phyloP scores from a whole-genome alignment of 805 yeast genomes.

The Suhomyces kilbournensis region DNA sequence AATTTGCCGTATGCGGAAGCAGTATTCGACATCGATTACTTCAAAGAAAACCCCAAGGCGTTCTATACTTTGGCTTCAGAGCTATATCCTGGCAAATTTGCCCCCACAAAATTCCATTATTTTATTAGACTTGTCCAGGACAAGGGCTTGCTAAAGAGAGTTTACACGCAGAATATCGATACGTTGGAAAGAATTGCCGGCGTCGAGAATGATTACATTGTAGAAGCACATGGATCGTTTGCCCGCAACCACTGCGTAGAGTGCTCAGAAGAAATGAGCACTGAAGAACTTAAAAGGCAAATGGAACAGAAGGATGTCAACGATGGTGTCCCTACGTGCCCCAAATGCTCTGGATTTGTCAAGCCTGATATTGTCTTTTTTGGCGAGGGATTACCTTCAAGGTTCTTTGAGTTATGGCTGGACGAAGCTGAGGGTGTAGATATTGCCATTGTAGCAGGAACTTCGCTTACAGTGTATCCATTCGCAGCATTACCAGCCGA shows the following conservation, averaged over 20 bases:
- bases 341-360: constrained; percentile 67
- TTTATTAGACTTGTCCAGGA: constrained; percentile 67
- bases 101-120: constrained; percentile 80
- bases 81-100: constrained; percentile 81
- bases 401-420: constrained; percentile 71
- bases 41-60: constrained; percentile 72
- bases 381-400: constrained; percentile 79
- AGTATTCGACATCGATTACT: constrained; percentile 86
- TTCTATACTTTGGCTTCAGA: constrained; percentile 83
- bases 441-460: constrained; percentile 86
- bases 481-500: constrained; percentile 82
- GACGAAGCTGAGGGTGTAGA: constrained; percentile 51
- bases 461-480: constrained; percentile 86
- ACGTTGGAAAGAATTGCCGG: constrained; percentile 88
- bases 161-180: constrained; percentile 92
- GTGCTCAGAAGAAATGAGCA: constrained; percentile 56
- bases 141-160: constrained; percentile 57
- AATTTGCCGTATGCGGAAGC: constrained; percentile 92
- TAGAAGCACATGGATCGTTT: constrained; percentile 96
- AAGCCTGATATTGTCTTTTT: constrained; percentile 95
- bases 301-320: constrained; percentile 28
- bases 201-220: constrained; percentile 55
- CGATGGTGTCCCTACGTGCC: constrained; percentile 54
- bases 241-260: constrained; percentile 80
- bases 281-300: constrained; percentile 40